These are phyloP conservation scores for Mycena rosella DNA, from an alignment of 768 basidiomycete genomes.

Conservation along the genomic window DNA sequence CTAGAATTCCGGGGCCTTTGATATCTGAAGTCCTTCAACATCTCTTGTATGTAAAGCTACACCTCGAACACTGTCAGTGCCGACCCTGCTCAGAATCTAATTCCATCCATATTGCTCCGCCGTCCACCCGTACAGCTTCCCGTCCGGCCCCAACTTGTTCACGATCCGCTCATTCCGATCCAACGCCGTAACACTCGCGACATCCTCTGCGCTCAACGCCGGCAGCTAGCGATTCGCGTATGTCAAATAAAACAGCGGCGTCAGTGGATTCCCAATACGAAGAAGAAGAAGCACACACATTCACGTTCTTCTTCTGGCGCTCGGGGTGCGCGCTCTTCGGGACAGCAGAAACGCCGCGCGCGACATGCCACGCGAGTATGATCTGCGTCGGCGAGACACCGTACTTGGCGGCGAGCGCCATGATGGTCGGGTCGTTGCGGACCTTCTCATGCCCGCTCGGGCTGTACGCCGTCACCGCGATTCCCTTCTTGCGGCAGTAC, in stretches of 20 bases:
- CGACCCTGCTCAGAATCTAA: too few relatives aligned
- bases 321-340: slow-evolving; percentile 63
- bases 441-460: slow-evolving; percentile 61
- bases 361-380: slow-evolving; percentile 65
- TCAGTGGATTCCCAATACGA: too few relatives aligned
- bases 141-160: not conserved
- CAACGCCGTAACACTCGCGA: slow-evolving; percentile 15
- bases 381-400: slow-evolving; percentile 60
- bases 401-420: slow-evolving; percentile 61
- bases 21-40: too few relatives aligned
- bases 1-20: too few relatives aligned
- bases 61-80: too few relatives aligned
- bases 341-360: slow-evolving; percentile 58
- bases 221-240: slow-evolving; percentile 36
- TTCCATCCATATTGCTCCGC: slow-evolving; percentile 22
- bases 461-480: slow-evolving; percentile 62
- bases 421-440: slow-evolving; percentile 59
- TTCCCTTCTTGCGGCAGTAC: slow-evolving; percentile 64
- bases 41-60: too few relatives aligned
- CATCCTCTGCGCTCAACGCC: slow-evolving; percentile 17
- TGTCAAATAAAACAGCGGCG: slow-evolving; percentile 48
- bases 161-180: slow-evolving; percentile 14
- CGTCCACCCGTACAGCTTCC: slow-evolving; percentile 20
- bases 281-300: slow-evolving; percentile 45
- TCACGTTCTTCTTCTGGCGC: slow-evolving; percentile 64